phyloP scores from a whole-genome alignment of 495 filamentous ascomycete genomes.

The Penicillium longicatenatum region DNA sequence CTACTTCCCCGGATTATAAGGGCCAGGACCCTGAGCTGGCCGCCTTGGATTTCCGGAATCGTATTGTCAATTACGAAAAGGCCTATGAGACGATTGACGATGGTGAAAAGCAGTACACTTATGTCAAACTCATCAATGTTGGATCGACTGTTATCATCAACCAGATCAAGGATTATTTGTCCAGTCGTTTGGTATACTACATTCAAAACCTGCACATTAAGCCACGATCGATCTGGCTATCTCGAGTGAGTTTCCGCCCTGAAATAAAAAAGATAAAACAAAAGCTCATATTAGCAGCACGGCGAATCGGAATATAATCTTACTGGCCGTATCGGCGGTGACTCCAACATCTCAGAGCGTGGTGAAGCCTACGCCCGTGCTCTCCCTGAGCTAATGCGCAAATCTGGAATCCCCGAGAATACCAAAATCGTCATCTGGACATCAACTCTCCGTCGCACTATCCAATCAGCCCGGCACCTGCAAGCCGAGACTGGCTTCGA shows the following conservation, averaged over 20 bases:
- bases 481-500: slow-evolving; percentile 66
- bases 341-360: slow-evolving; percentile 81
- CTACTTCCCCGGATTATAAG: slow-evolving; percentile 89
- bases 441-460: slow-evolving; percentile 89
- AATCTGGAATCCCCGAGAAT: slow-evolving; percentile 74
- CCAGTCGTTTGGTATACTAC: slow-evolving; percentile 95
- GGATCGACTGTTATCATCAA: slow-evolving; percentile 96
- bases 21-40: slow-evolving; percentile 92
- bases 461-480: slow-evolving; percentile 83
- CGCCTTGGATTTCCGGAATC: slow-evolving; percentile 86
- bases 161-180: slow-evolving; percentile 92
- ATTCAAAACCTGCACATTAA: slow-evolving; percentile 98
- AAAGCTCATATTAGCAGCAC: slow-evolving; percentile 55
- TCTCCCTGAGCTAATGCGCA: slow-evolving; percentile 75
- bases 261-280: neutral
- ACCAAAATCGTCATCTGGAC: slow-evolving; percentile 95
- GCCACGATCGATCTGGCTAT: slow-evolving; percentile 96
- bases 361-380: slow-evolving; percentile 83
- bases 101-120: slow-evolving; percentile 81
- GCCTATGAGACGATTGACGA: slow-evolving; percentile 91
- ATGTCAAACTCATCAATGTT: slow-evolving; percentile 96
- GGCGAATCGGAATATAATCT: slow-evolving; percentile 94
- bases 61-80: slow-evolving; percentile 95
- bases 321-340: slow-evolving; percentile 84
- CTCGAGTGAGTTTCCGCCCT: slow-evolving; percentile 63